Evolutionary conservation across 2,329 filamentous ascomycete genomes (phyloP).

Genomic region (Fusarium miscanthi): DNA sequence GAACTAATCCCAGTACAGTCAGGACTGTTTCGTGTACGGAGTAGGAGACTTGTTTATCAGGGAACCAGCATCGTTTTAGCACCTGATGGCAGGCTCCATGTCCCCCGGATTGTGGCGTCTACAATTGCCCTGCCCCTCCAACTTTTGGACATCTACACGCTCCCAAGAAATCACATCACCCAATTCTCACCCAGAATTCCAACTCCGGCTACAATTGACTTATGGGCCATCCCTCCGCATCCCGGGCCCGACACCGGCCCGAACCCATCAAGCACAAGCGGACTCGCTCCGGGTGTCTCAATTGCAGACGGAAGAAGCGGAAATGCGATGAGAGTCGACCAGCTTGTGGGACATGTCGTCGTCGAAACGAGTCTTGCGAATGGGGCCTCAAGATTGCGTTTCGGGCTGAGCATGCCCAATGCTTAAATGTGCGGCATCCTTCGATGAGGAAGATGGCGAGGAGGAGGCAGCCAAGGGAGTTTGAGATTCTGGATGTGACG

Average conservation of each 20-base stretch:
- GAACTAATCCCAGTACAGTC: neutral
- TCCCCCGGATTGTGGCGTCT: slow-evolving; percentile 2
- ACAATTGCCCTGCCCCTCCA: slow-evolving; percentile 9
- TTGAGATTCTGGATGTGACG: slow-evolving; percentile 53
- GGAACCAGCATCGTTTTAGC: neutral
- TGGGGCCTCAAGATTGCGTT: slow-evolving; percentile 55
- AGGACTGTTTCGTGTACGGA: slow-evolving; percentile 6
- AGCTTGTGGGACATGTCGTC: slow-evolving; percentile 50
- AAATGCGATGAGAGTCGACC: slow-evolving; percentile 53
- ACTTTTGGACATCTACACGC: slow-evolving; percentile 1
- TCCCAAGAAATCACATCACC: neutral
- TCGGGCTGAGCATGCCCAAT: slow-evolving; percentile 51
- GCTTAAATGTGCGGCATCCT: slow-evolving; percentile 48
- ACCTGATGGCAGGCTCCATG: neutral
- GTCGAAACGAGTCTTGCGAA: slow-evolving; percentile 49
- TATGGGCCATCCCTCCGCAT: slow-evolving; percentile 28
- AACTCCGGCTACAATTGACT: slow-evolving; percentile 37
- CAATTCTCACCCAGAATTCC: neutral
- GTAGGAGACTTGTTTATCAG: neutral
- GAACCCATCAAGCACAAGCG: slow-evolving; percentile 46
- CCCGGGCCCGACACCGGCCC: neutral
- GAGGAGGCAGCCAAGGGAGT: slow-evolving; percentile 44
- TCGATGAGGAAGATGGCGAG: slow-evolving; percentile 49
- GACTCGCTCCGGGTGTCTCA: slow-evolving; percentile 52
- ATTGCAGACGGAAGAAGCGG: slow-evolving; percentile 54